Evolutionary conservation across 352 stramenopile species (phyloP).

Genomic region (Phytophthora gonapodyides): DNA sequence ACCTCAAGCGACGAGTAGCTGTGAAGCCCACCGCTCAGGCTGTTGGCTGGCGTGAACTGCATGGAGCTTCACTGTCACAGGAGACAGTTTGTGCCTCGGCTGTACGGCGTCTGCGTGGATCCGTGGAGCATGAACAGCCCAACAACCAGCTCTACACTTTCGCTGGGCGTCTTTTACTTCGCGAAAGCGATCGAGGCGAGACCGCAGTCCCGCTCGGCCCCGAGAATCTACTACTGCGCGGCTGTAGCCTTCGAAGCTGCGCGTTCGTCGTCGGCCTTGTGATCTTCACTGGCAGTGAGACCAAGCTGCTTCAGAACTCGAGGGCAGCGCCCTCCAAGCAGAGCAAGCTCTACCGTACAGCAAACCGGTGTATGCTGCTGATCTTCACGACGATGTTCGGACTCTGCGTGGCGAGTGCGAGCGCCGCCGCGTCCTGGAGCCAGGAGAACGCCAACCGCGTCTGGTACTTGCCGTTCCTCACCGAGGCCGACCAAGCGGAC

Average conservation of each 20-base stretch:
- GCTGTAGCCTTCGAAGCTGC: slow-evolving; percentile 94
- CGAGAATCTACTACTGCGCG: slow-evolving; percentile 93
- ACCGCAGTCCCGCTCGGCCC: slow-evolving; percentile 42
- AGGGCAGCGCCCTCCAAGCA: slow-evolving; percentile 85
- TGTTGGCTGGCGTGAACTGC: slow-evolving; percentile 39
- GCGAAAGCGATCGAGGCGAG: slow-evolving; percentile 22
- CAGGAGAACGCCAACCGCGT: slow-evolving; percentile 35
- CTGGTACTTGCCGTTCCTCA: slow-evolving; percentile 62
- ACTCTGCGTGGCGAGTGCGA: slow-evolving; percentile 59
- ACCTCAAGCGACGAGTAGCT: slow-evolving; percentile 78
- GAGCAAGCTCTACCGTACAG: slow-evolving; percentile 71
- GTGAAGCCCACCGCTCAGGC: slow-evolving; percentile 46
- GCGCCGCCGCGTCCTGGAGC: slow-evolving; percentile 45
- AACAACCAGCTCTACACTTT: slow-evolving; percentile 86
- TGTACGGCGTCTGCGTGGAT: slow-evolving; percentile 40
- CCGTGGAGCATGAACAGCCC: slow-evolving; percentile 73
- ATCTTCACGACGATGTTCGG: slow-evolving; percentile 75
- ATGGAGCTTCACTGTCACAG: slow-evolving; percentile 38
- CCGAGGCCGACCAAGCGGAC: slow-evolving; percentile 28
- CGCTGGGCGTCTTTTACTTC: slow-evolving; percentile 56
- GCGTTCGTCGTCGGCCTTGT: slow-evolving; percentile 93
- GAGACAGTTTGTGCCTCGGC: slow-evolving; percentile 33
- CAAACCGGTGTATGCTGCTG: slow-evolving; percentile 80
- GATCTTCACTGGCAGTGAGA: slow-evolving; percentile 92
- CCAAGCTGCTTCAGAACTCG: slow-evolving; percentile 86